A percentile compares a stretch with the other conserved stretches of the same genome.
Evolutionary conservation across 2,329 filamentous ascomycete species (phyloP).

Genomic region (Xylaria sp.): DNA sequence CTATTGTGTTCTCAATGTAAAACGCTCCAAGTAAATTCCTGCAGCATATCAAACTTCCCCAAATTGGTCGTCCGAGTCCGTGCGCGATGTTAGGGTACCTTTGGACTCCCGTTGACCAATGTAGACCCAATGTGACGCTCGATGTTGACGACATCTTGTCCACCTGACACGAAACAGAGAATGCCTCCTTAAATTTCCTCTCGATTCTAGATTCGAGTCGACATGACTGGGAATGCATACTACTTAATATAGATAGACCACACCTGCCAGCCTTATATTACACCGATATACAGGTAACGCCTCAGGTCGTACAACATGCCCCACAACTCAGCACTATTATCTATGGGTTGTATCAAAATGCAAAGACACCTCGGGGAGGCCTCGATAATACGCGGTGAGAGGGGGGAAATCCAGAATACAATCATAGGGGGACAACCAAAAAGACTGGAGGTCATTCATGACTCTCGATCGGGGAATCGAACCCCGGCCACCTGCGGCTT

Average conservation of each 20-base stretch:
- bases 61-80: not conserved
- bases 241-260: not conserved
- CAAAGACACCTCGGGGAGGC: not conserved
- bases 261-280: not conserved
- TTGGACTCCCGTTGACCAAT: not conserved
- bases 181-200: not conserved
- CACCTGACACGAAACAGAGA: not conserved
- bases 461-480: conserved; percentile 52
- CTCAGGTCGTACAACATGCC: not conserved
- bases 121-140: not conserved
- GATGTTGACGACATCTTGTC: not conserved
- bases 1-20: not conserved
- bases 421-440: not conserved
- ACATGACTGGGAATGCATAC: not conserved
- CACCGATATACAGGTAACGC: not conserved
- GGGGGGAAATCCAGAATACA: too few relatives aligned
- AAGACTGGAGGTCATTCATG: not conserved
- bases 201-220: not conserved
- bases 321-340: not conserved
- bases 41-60: not conserved
- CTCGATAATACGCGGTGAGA: too few relatives aligned
- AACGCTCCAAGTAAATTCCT: not conserved
- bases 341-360: not conserved
- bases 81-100: not conserved
- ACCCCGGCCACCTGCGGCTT: conserved; percentile 48